A percentile compares a stretch with the other conserved stretches of the same genome.
Conservation (phyloP, 2,329 filamentous ascomycete genomes). For the Teratosphaeria gauchensis region DNA sequence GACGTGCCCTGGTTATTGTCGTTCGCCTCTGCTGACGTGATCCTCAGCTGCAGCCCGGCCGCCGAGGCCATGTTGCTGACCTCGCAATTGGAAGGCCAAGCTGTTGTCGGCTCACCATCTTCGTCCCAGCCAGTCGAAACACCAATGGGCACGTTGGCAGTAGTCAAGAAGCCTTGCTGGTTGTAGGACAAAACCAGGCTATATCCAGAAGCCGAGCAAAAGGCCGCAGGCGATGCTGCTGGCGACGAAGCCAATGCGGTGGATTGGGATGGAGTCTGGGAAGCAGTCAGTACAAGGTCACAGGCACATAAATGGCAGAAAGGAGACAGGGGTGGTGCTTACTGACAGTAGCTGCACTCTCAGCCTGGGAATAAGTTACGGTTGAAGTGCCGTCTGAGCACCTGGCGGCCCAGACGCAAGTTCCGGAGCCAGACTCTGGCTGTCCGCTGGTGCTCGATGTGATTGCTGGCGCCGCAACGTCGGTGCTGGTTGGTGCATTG, state of each 20-base stretch:
- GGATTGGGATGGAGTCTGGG: constrained; percentile 41
- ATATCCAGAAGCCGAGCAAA: constrained; percentile 32
- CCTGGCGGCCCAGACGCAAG: constrained; percentile 1
- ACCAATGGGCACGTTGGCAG: constrained; percentile 32
- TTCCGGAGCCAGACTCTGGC: background rate
- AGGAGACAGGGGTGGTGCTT: constrained; percentile 30
- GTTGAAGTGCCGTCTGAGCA: constrained; percentile 19
- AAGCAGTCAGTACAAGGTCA: constrained; percentile 18
- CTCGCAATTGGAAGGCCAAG: constrained; percentile 15
- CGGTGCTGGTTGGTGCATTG: constrained; percentile 43
- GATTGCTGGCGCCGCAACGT: constrained; percentile 47
- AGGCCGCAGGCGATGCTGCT: constrained; percentile 34
- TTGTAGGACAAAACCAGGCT: constrained; percentile 39
- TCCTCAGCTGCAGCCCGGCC: constrained; percentile 3
- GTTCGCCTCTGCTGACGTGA: background rate
- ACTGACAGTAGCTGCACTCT: constrained; percentile 54
- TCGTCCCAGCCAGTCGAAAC: constrained; percentile 36
- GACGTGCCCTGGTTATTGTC: background rate
- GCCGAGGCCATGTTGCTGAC: constrained; percentile 5
- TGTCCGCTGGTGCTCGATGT: constrained; percentile 39
- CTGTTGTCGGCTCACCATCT: constrained; percentile 37
- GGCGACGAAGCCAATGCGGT: constrained; percentile 44
- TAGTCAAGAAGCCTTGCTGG: constrained; percentile 41
- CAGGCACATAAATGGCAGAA: constrained; percentile 9
- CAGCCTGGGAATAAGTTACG: constrained; percentile 44